Base-by-base conservation (phyloP, 495 filamentous ascomycete species). In the Aspergillus egyptiacus region DNA sequence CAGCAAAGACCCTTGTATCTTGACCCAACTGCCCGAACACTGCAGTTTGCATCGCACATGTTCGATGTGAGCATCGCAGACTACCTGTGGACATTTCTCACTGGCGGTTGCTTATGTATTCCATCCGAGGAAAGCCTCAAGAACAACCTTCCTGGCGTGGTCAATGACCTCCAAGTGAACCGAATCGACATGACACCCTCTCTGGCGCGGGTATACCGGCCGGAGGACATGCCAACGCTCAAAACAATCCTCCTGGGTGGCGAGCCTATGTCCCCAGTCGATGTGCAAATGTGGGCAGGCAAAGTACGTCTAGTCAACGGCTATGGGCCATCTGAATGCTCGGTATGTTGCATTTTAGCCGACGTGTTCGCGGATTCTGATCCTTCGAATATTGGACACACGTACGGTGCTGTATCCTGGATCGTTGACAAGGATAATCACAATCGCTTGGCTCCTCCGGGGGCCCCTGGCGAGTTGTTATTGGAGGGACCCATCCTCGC, bases 1-100 rank as follows among this genome's bases (percentile, higher is more conserved):
- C 28, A 31, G 10, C 3, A 3, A 4, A 10, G 8, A 13, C 3
- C 3, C 6, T 8, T 31, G 28, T 2, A 20, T 9, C 6, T 20
- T 18, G 3, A 19, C 5, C 49, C 55, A 2, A 10, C 5, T 2
- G 2, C 36, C 6, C 60, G 80, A n/a, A 72, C 79, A n/a, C 70
- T 85, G 53, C 78, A 83, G 41, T 72, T 84, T 39, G 73, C 79
- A 0, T 73, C 78, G 14, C 79, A 77, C 58, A 71, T 73, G n/a
- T 80, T 81, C 32, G 83, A 87, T 46, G 65, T 75, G 22, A 69
- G 72, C 27, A 65, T 82, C 9, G 54, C 62, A 1, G 78, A 83
- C 36, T 70, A 80, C 11, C 70, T 83, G 28, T 71, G 71, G 4
- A 80, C 78, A 0, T 56, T 84, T 1, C 32, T 45, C 5, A 40